Base-by-base conservation (phyloP, 2,329 filamentous ascomycete genomes). In the Neodidymelliopsis sp. region DNA sequence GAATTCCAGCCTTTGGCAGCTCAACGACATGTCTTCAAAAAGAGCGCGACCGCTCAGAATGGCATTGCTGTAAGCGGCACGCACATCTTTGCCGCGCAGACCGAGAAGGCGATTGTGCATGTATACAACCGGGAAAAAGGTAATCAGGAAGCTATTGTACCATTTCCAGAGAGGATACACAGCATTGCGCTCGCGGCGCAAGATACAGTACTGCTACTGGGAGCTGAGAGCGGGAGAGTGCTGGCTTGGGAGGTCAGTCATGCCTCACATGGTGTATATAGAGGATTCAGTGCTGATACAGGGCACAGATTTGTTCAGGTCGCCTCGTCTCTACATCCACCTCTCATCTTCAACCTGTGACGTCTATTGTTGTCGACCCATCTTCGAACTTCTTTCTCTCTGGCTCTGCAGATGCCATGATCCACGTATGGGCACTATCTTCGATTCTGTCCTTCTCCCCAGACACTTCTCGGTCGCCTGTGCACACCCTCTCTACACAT, bases 41-140 rank as follows among this genome's bases (percentile, higher is more conserved):
- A 96, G 77, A 96, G 90, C 77, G 89, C 90, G 12, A 85, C 87
- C n/a, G 81, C 87, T 19, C 78, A 82, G 49, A 90, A 93, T 72
- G 88, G 90, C 62, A 77, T 99, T 45, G 92, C 91, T 22, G 81
- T 92, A 61, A 95, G 83, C 73, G 79, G 84, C 33, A 87, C 87
- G 15, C 94, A 99, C 70, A 81, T 97, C 35, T 99, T 96, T 70
- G 88, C 92, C 4, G 93, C 91, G 4, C 94, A 99, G 72, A 82
- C 88, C 38, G 91, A 92, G 57, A 97, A 96, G 74, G 90, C 91
- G 0, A 89, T 96, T 30, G 83, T 99, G 1, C 90, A 97, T 74
- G 91, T 99, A 45, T 99, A 97, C 75, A 92, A 84, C 49, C 83
- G 91, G 45, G 81, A 86, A 49, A 89, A 89, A 56, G 89, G 89